These are phyloP conservation scores for Acanthamoeba rhysodes DNA, from an alignment of 208 protist genomes.

Conservation along the genomic window DNA sequence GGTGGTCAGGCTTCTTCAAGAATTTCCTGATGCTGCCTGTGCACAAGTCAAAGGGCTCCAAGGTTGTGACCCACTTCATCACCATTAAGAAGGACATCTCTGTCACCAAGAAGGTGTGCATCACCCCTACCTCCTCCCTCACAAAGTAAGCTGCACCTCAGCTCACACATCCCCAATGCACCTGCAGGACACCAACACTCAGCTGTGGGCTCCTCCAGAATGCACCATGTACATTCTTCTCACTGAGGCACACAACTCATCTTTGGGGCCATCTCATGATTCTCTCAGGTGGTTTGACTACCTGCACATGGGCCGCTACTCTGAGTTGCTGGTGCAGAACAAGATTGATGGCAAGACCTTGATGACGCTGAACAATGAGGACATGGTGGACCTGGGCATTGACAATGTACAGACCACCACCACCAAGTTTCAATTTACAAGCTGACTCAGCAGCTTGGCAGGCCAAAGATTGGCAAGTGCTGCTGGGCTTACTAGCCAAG, in stretches of 20 bases:
- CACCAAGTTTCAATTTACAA: no score
- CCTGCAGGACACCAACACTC: neutral
- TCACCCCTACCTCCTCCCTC: no score
- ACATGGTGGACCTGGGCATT: slow-evolving; percentile 21
- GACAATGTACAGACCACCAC: neutral
- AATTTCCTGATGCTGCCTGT: slow-evolving; percentile 75
- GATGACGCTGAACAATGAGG: neutral
- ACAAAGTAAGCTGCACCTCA: no score
- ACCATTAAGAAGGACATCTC: slow-evolving; percentile 79
- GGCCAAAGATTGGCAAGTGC: no score
- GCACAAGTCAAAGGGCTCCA: slow-evolving; percentile 22
- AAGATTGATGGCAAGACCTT: slow-evolving; percentile 20
- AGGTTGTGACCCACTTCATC: slow-evolving; percentile 72
- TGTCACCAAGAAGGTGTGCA: slow-evolving; percentile 21
- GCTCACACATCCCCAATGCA: no score
- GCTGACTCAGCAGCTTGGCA: no score
- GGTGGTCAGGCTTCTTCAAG: slow-evolving; percentile 68
- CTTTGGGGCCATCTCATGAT: neutral
- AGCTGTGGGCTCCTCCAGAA: slow-evolving; percentile 37
- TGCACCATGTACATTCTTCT: slow-evolving; percentile 1
- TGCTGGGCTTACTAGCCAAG: no score
- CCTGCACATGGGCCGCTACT: slow-evolving; percentile 19
- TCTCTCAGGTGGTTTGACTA: slow-evolving; percentile 31
- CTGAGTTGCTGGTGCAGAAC: slow-evolving; percentile 47
- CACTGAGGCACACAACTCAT: no score